Base-by-base conservation (phyloP, 768 basidiomycete species). In the Calocybe gangraenosa region DNA sequence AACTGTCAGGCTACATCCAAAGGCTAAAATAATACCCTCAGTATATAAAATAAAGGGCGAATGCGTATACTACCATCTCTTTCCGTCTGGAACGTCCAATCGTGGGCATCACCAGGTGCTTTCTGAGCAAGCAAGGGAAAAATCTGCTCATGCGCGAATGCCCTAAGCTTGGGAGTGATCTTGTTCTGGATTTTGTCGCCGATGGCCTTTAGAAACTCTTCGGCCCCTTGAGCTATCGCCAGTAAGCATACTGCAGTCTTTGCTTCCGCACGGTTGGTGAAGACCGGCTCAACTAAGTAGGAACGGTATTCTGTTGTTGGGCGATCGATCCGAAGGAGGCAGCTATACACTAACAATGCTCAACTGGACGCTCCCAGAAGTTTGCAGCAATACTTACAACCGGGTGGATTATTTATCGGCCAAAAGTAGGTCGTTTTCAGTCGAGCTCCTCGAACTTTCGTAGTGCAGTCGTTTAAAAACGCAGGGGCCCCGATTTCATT, bases 171-270 rank as follows among this genome's bases (percentile, higher is more conserved):
- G 9, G 71, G 54, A 0, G 79, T 65, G 37, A 84, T 52, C 37
- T 67, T 75, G 21, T 63, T 61, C 35, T 81, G 78, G 6, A 74
- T 52, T 14, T 63, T 67, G 9, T 62, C 61, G 14, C 62, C 60
- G 25, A 81, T 58, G 3, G 61, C 58, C 14, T 75, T 78, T 35
- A 84, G 74, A 51, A 81, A 80, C 17, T 69, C 61, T 4, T 79
- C 80, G 8, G 81, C 65, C 7, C 80, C 81, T 49, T 79, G 72
- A 2, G 81, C 78, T 58, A 87, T 75, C 0, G 84, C 86, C 13
- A 78, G 65, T 18, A 88, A 60, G 48, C 75, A 79, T 2, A 78
- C 86, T 0, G 85, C 87, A 0, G 73, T 69, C 59, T 82, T 85
- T n/a, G 84, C 85, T 42, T 87, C 84, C 0, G 65, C 62, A 2